Evolutionary conservation across 2,329 filamentous ascomycete genomes (phyloP).

Genomic region (Didymella keratinophila): DNA sequence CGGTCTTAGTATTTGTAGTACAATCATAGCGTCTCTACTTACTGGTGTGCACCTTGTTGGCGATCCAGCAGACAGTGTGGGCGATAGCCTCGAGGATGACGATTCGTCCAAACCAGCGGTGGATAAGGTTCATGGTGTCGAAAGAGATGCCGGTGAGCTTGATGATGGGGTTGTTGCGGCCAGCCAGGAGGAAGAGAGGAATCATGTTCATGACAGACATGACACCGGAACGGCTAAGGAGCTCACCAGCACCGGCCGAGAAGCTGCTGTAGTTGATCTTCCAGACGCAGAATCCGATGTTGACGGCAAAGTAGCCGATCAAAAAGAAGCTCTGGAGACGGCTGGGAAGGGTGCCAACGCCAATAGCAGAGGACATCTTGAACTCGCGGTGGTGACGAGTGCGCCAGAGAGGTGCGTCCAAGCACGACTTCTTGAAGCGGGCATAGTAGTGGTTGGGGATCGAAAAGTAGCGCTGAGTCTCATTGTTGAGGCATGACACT

Average conservation of each 20-base stretch:
- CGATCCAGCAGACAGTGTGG: slow-evolving; percentile 69
- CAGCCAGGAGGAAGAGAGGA: slow-evolving; percentile 76
- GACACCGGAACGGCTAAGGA: slow-evolving; percentile 73
- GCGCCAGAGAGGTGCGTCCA: slow-evolving; percentile 58
- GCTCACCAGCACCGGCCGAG: slow-evolving; percentile 73
- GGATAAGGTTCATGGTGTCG: slow-evolving; percentile 82
- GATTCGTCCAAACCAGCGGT: slow-evolving; percentile 82
- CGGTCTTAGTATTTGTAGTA: slow-evolving; percentile 20
- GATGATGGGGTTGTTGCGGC: slow-evolving; percentile 81
- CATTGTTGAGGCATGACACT: slow-evolving; percentile 78
- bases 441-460: slow-evolving; percentile 62
- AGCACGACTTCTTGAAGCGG: slow-evolving; percentile 55
- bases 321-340: slow-evolving; percentile 59
- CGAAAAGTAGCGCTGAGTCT: slow-evolving; percentile 81
- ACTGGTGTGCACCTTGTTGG: slow-evolving; percentile 52
- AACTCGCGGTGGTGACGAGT: slow-evolving; percentile 61
- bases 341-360: slow-evolving; percentile 59
- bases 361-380: slow-evolving; percentile 58
- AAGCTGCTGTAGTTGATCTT: slow-evolving; percentile 71
- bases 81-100: slow-evolving; percentile 73
- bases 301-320: slow-evolving; percentile 58
- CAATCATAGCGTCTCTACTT: slow-evolving; percentile 20
- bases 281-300: slow-evolving; percentile 56
- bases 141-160: slow-evolving; percentile 75
- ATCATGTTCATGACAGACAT: slow-evolving; percentile 80